Percentiles rank a stretch among this genome's conserved stretches.
These are phyloP conservation scores for Leccinum aurantiacum DNA, from an alignment of 768 basidiomycete genomes.

Conservation along the genomic window DNA sequence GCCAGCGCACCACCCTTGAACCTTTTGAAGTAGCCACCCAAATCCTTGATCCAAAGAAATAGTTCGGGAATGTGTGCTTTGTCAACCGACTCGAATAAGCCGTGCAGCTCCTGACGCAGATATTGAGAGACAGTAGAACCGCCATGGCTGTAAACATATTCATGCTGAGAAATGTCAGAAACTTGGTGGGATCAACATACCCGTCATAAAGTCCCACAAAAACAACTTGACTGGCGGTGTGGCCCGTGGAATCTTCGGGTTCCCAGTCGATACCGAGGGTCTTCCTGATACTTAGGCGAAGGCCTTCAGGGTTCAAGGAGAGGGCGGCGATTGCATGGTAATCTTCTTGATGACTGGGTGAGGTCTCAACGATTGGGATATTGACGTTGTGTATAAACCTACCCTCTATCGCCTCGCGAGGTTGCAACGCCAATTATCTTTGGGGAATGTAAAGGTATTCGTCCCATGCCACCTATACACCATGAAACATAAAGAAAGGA, in stretches of 20 bases:
- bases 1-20: slow-evolving; percentile 78
- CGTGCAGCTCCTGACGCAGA: slow-evolving; percentile 81
- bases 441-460: slow-evolving; percentile 72
- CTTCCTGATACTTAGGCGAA: slow-evolving; percentile 62
- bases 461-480: slow-evolving; percentile 54
- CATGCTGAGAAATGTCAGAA: background rate
- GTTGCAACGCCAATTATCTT: slow-evolving; percentile 76
- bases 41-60: slow-evolving; percentile 70
- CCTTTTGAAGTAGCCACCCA: slow-evolving; percentile 90
- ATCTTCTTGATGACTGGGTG: slow-evolving; percentile 82
- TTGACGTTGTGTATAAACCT: slow-evolving; percentile 14
- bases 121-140: slow-evolving; percentile 89
- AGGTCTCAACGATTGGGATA: slow-evolving; percentile 8
- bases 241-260: slow-evolving; percentile 49
- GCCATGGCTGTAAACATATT: slow-evolving; percentile 66
- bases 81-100: slow-evolving; percentile 76
- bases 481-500: slow-evolving; percentile 10
- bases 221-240: slow-evolving; percentile 70
- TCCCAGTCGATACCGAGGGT: slow-evolving; percentile 71
- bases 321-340: slow-evolving; percentile 76
- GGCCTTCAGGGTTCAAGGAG: slow-evolving; percentile 73
- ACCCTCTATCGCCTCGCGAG: slow-evolving; percentile 77
- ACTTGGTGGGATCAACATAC: slow-evolving; percentile 39
- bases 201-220: slow-evolving; percentile 94
- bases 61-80: slow-evolving; percentile 73